Percentiles rank a stretch among this genome's conserved stretches.
Evolutionary conservation across 495 filamentous ascomycete genomes (phyloP).

Genomic region (Pyronema domesticum): DNA sequence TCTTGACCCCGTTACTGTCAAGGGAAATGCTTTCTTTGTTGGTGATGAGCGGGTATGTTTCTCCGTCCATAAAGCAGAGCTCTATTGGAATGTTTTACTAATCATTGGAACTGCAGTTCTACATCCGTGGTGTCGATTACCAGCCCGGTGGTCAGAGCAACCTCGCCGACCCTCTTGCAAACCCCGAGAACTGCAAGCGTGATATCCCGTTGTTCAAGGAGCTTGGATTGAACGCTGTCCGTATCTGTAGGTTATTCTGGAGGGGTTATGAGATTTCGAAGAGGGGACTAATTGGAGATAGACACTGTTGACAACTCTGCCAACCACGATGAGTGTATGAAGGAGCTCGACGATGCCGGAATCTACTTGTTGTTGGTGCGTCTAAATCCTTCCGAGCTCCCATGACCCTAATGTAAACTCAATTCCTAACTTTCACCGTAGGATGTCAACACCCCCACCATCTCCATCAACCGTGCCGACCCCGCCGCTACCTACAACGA

Average conservation of each 20-base stretch:
- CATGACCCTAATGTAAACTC: neutral
- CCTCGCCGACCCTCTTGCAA: slow-evolving; percentile 59
- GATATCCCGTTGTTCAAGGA: slow-evolving; percentile 73
- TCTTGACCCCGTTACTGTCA: slow-evolving; percentile 40
- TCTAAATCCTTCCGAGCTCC: neutral
- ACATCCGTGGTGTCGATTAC: slow-evolving; percentile 88
- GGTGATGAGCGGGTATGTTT: slow-evolving; percentile 40
- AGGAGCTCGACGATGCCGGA: slow-evolving; percentile 56
- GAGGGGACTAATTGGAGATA: neutral
- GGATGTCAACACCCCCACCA: slow-evolving; percentile 51
- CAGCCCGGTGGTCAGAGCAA: slow-evolving; percentile 78
- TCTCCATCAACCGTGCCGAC: slow-evolving; percentile 65
- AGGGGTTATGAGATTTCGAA: neutral
- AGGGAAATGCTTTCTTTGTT: slow-evolving; percentile 69
- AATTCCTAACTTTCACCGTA: neutral
- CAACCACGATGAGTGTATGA: slow-evolving; percentile 75
- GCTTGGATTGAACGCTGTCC: slow-evolving; percentile 76
- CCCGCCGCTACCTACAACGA: slow-evolving; percentile 74
- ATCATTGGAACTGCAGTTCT: slow-evolving; percentile 37
- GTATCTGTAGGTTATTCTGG: slow-evolving; percentile 37
- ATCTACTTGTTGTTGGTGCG: slow-evolving; percentile 77
- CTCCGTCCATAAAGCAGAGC: neutral
- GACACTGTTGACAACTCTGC: slow-evolving; percentile 75
- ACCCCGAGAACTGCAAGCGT: slow-evolving; percentile 45
- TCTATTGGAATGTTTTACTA: neutral